Evolutionary conservation across 257 asterid genomes (phyloP), one percentile per base, ranked within the genome.

Genomic region (Solanum bulbocastanum): DNA sequence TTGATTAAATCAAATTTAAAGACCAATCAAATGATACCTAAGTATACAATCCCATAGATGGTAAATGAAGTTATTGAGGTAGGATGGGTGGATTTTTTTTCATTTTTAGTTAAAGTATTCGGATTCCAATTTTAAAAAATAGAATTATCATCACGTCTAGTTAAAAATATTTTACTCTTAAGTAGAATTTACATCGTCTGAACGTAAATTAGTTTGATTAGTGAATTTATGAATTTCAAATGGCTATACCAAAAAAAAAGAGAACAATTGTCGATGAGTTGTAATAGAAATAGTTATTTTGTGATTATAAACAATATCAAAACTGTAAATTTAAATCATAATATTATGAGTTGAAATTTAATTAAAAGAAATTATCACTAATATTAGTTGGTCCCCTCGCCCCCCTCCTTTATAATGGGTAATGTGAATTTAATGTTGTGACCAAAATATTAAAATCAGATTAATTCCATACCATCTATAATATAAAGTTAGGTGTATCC

Each of bases 111-210:
- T 10, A 27, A 66, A 30, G 7, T 4, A 5, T 66, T 66, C 1
- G 22, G 2, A 13, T 66, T 66, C 4, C 0, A 68, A 68, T 68
- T 30, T 68, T 27, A 3, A 68, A 68, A 68, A 68, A 13, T 27
- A 30, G 2, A 30, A 14, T 25, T 23, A 58, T 62, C 4, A 60
- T 22, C n/a, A 5, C 30, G n/a, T n/a, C 25, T 25, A 25, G 13
- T 35, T 15, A 6, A 30, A 32, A 69, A 22, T 15, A 4, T 69
- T 69, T 0, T 0, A 7, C 11, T 9, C 23, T 69, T 32, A 69
- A 69, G 15, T 6, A 15, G 1, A 35, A 69, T 1, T 1, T 30
- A 69, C 3, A 2, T 69, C 0, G 4, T 3, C 0, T 27, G 1
- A 68, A 25, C 14, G 1, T 30, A 68, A 68, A 68, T 27, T 68